Conservation (phyloP, 129 eudicot genomes). For the Calendula officinalis region DNA sequence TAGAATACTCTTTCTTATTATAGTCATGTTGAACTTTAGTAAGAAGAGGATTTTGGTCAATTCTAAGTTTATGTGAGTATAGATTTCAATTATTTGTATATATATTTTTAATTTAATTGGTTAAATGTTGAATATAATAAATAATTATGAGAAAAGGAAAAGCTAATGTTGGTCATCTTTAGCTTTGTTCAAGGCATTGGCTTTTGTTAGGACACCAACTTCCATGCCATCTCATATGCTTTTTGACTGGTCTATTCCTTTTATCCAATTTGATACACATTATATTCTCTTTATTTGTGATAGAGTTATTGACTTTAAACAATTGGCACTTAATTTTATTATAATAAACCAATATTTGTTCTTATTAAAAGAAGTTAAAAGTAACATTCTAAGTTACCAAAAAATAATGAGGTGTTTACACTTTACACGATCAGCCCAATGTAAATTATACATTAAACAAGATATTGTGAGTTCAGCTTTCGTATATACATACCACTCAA, state of each 20-base stretch:
- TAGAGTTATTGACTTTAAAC: background rate
- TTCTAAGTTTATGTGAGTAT: background rate
- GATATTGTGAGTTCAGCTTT: too few species aligned
- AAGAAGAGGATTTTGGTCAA: too few species aligned
- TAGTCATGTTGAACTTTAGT: too few species aligned
- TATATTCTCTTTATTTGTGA: background rate
- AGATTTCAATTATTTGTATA: background rate
- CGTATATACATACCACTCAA: too few species aligned
- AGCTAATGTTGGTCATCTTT: constrained; percentile 37
- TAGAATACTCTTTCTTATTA: too few species aligned
- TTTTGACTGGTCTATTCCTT: constrained; percentile 48
- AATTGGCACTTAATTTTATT: background rate
- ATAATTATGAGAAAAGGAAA: constrained; percentile 14
- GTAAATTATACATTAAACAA: too few species aligned
- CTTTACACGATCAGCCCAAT: background rate
- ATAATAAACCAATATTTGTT: background rate
- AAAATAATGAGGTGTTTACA: background rate
- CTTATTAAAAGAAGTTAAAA: background rate
- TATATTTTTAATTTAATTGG: background rate
- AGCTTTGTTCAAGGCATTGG: constrained; percentile 35
- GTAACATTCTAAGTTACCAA: background rate
- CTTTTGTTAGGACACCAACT: constrained; percentile 47
- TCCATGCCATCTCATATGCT: constrained; percentile 39
- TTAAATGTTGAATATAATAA: background rate
- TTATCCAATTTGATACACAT: background rate